phyloP scores from a whole-genome alignment of 768 basidiomycete species.

The Trametes gibbosa region DNA sequence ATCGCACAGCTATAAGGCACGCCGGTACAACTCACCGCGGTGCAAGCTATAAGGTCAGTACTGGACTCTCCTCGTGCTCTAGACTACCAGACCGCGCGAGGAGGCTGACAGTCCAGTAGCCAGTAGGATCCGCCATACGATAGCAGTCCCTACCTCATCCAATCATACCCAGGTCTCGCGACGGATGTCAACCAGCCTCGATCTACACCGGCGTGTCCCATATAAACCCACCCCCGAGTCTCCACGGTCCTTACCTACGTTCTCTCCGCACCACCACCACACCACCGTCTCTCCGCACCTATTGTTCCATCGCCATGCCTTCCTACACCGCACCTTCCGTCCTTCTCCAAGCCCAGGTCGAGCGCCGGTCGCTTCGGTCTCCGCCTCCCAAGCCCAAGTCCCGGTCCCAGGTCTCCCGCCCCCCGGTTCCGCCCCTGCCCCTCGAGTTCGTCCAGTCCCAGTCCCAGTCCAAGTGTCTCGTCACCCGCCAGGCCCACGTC shows the following conservation, averaged over 20 bases:
- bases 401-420: background rate
- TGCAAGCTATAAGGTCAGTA: too few relatives aligned
- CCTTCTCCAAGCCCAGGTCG: background rate
- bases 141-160: conserved; percentile 69
- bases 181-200: background rate
- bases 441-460: background rate
- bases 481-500: background rate
- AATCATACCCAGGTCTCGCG: conserved; percentile 42
- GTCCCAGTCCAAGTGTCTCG: background rate
- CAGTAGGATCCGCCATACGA: conserved; percentile 59
- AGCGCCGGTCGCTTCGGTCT: background rate
- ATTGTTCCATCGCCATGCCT: background rate
- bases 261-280: background rate
- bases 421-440: background rate
- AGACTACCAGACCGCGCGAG: conserved; percentile 30
- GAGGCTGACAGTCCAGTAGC: conserved; percentile 56
- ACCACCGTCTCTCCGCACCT: background rate
- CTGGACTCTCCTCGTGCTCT: too few relatives aligned
- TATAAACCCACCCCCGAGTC: background rate
- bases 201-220: background rate
- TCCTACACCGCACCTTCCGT: background rate
- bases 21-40: too few relatives aligned
- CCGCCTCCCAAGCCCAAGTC: background rate
- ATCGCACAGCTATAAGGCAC: too few relatives aligned
- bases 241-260: background rate